phyloP scores from a whole-genome alignment of 2,329 filamentous ascomycete species.

The Drechslerella stenobrocha region DNA sequence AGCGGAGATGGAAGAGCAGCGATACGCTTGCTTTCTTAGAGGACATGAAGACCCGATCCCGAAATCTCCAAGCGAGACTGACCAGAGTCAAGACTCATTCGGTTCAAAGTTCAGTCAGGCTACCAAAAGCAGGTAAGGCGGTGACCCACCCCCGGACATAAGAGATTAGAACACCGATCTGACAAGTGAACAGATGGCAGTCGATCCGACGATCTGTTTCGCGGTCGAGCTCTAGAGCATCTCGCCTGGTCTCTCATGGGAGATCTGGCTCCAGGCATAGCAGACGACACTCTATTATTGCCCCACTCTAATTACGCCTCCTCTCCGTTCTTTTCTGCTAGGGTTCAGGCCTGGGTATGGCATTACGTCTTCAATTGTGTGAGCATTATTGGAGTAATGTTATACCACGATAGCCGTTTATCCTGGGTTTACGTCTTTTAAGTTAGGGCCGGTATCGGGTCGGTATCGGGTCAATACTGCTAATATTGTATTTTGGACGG shows the following conservation, averaged over 20 bases:
- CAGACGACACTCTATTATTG: constrained; percentile 39
- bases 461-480: too few species aligned
- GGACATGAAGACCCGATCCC: constrained; percentile 38
- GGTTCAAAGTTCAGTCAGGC: constrained; percentile 37
- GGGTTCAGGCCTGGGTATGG: not conserved
- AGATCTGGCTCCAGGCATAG: constrained; percentile 34
- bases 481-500: too few species aligned
- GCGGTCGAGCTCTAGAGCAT: constrained; percentile 43
- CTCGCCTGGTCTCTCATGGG: constrained; percentile 23
- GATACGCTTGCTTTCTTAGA: constrained; percentile 38
- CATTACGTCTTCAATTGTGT: not conserved
- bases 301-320: constrained; percentile 11
- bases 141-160: not conserved
- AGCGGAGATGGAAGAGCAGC: constrained; percentile 41
- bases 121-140: constrained; percentile 33
- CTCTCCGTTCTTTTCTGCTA: not conserved
- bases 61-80: constrained; percentile 40
- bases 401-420: too few species aligned
- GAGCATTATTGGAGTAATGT: too few species aligned
- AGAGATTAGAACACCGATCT: not conserved
- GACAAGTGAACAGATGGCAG: constrained; percentile 24
- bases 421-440: too few species aligned
- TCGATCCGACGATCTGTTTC: constrained; percentile 40
- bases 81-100: constrained; percentile 36
- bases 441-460: too few species aligned